Evolutionary conservation across 1,139 yeast species (phyloP), one percentile per base, ranked within the genome.

Genomic region (Geotrichum bryndzae): DNA sequence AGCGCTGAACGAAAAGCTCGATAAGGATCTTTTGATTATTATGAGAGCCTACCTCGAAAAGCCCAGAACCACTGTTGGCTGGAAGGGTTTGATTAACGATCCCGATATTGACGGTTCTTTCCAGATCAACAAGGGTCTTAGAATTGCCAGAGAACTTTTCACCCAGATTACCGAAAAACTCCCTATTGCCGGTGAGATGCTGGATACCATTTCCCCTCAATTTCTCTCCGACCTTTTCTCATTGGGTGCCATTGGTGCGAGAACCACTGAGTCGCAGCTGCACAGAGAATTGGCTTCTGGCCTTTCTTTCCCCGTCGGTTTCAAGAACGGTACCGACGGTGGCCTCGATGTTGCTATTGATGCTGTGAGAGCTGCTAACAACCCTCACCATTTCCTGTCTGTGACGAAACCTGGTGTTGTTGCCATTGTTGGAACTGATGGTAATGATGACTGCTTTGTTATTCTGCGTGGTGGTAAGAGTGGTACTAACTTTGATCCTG

Each of bases 261-360:
- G 99, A 81, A 94, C 99, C 65, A 94, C 99, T 60, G 99, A 94
- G 80, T 90, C 97, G 58, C 99, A 94, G 78, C 84, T 94, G 66
- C 99, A 94, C 80, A 87, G 99, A 77, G 99, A 94, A 78, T 83
- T 94, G 70, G 96, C 98, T 25, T 90, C 97, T 4, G 99, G 98
- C 57, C 82, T 94, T 67, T 88, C 96, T 11, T 94, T 94, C 92
- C 99, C 99, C 64, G 87, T 94, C 65, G 99, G 99, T 61, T 94
- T 94, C 87, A 94, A 94, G 79, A 94, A 94, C 75, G 98, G 98
- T 74, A 94, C 99, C 58, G 99, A 94, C 75, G 99, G 99, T 73
- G 83, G 95, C 63, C 79, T 92, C 66, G 90, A 86, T 64, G 98
- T 94, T 66, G 97, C 99, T 11, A 79, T 94, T 66, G 99, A 91